Evolutionary conservation across 2,329 filamentous ascomycete genomes (phyloP), one percentile per base, ranked within the genome.

Genomic region (Trichoderma atrobrunneum): DNA sequence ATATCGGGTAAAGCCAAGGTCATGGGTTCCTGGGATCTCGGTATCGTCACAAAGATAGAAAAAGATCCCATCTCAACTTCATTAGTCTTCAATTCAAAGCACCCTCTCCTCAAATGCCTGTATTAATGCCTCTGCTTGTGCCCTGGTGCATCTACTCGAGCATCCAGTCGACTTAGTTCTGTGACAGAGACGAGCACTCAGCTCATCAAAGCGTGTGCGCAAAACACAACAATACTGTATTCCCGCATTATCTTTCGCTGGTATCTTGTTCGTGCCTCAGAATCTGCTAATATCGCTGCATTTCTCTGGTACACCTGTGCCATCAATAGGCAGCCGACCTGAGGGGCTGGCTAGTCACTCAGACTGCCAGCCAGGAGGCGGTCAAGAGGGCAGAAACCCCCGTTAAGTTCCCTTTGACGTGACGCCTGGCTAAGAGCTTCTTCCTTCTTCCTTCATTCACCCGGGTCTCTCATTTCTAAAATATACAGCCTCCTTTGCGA

Each of bases 81-180:
- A 51, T 6, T 51, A 51, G 43, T 12, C 43, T 51, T 21, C 10
- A 51, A 51, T 51, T 12, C 0, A 51, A 21, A 21, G n/a, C 43
- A 21, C 10, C 3, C 10, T 11, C n/a, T n/a, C n/a, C n/a, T 51
- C n/a, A 0, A 0, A 21, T 1, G n/a, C 43, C 10, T 11, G n/a
- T 51, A 3, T 51, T 51, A 4, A 12, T 51, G 10, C 4, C 43
- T 51, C 43, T 51, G n/a, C 10, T 51, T 21, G n/a, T 51, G 43
- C n/a, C n/a, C 5, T 2, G 4, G 12, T 21, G 1, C n/a, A 3
- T 51, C 43, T 11, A 48, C n/a, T 21, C 43, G 8, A 1, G 4
- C 10, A 51, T 21, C 43, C 43, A 51, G 2, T 21, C 18, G 18
- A 48, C n/a, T n/a, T n/a, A 10, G 43, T 21, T 12, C 8, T 48